phyloP scores from a whole-genome alignment of 2,329 filamentous ascomycete genomes.

The Claviceps sp. region DNA sequence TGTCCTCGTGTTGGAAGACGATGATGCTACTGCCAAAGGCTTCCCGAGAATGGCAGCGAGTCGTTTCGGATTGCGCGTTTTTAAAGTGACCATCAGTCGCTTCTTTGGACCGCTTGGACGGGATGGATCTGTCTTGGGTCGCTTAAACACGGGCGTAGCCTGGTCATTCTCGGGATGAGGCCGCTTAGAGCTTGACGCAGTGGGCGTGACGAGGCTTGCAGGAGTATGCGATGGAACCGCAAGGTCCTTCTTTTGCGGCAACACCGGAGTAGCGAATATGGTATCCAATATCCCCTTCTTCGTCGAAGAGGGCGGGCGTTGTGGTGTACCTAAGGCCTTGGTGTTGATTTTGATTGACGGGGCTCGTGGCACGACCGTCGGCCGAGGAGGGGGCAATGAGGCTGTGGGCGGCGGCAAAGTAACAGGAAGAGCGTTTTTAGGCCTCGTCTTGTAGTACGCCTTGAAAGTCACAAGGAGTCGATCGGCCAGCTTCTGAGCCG shows the following conservation, averaged over 20 bases:
- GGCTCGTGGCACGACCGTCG: conserved; percentile 15
- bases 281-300: not conserved
- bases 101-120: conserved; percentile 16
- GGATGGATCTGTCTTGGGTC: conserved; percentile 19
- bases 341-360: conserved; percentile 27
- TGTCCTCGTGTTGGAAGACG: conserved; percentile 14
- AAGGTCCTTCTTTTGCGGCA: conserved; percentile 1
- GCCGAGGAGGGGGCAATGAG: conserved; percentile 21
- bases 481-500: conserved; percentile 21
- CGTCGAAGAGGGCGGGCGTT: conserved; percentile 4
- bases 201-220: conserved; percentile 9
- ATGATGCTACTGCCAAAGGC: conserved; percentile 9
- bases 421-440: conserved; percentile 14
- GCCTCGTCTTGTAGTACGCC: conserved; percentile 23
- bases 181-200: conserved; percentile 18
- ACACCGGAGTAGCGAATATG: conserved; percentile 1
- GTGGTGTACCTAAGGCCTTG: conserved; percentile 13
- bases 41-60: conserved; percentile 22
- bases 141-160: conserved; percentile 22
- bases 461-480: conserved; percentile 25
- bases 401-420: conserved; percentile 8
- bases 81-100: conserved; percentile 24
- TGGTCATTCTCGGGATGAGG: conserved; percentile 23
- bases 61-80: conserved; percentile 20
- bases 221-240: conserved; percentile 10